A percentile compares a stretch with the other conserved stretches of the same genome.
Conservation (phyloP, 805 yeast genomes). For the Lipomyces sp. region DNA sequence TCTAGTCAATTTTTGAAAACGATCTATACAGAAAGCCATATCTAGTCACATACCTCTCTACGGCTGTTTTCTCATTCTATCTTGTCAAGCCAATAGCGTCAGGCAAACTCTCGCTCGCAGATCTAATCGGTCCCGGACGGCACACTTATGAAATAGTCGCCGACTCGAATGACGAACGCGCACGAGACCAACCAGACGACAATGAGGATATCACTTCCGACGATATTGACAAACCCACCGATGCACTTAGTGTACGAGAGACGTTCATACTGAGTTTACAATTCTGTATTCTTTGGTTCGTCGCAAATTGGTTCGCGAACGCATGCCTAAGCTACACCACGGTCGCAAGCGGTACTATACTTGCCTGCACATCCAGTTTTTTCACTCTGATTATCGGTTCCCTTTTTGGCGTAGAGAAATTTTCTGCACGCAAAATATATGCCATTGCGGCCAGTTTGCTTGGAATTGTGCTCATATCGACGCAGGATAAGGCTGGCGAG, state of each 20-base stretch:
- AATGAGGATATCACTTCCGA: background rate
- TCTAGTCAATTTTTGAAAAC: constrained; percentile 53
- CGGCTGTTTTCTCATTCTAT: constrained; percentile 78
- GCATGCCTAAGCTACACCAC: constrained; percentile 84
- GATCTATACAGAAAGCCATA: constrained; percentile 81
- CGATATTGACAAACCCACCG: background rate
- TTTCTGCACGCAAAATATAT: constrained; percentile 59
- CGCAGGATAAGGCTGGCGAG: constrained; percentile 51
- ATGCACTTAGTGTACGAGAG: constrained; percentile 43
- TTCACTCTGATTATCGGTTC: constrained; percentile 85
- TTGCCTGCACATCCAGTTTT: constrained; percentile 88
- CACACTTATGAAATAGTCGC: background rate
- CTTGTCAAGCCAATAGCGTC: constrained; percentile 52
- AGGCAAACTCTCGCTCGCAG: no score
- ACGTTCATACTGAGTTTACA: constrained; percentile 73
- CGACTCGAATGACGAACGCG: background rate
- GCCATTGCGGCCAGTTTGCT: constrained; percentile 69
- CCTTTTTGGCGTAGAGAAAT: constrained; percentile 62
- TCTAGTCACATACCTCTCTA: constrained; percentile 86
- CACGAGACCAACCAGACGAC: constrained; percentile 6
- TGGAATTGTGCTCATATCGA: constrained; percentile 79
- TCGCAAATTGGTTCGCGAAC: constrained; percentile 84
- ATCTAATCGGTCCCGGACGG: constrained; percentile 29
- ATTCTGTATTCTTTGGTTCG: constrained; percentile 85
- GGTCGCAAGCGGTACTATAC: constrained; percentile 90